Percentiles rank a stretch among this genome's conserved stretches.
Conservation (phyloP, 1,284 basidiomycete species). For the Trametes sp. region DNA sequence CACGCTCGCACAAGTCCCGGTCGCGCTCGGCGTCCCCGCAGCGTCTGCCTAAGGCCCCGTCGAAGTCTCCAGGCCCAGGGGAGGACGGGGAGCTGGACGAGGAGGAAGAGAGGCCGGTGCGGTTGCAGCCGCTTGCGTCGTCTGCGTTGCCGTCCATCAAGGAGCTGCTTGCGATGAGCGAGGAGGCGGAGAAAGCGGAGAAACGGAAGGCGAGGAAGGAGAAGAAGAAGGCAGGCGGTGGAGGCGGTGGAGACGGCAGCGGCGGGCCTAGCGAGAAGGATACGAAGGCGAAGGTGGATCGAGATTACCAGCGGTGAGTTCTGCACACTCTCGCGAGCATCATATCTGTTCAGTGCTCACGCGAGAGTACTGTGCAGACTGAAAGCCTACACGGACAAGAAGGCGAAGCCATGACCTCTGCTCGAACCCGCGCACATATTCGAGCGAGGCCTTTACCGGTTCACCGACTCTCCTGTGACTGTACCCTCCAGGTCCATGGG, state of each 20-base stretch:
- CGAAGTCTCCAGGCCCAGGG: conserved; percentile 25
- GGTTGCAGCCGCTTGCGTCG: conserved; percentile 74
- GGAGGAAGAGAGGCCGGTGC: conserved; percentile 50
- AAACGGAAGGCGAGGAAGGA: conserved; percentile 78
- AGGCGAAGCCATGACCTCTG: conserved; percentile 30
- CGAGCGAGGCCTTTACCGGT: no score
- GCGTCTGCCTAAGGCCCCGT: conserved; percentile 23
- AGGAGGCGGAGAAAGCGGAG: conserved; percentile 65
- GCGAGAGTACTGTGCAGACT: conserved; percentile 44
- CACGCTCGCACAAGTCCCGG: conserved; percentile 5
- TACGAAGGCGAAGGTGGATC: conserved; percentile 50
- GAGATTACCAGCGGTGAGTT: conserved; percentile 60
- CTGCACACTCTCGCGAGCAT: background rate
- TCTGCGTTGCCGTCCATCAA: conserved; percentile 83
- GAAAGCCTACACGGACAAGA: conserved; percentile 62
- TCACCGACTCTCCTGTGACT: no score
- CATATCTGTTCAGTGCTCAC: background rate
- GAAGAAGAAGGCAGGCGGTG: conserved; percentile 57
- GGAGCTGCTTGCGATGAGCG: conserved; percentile 80
- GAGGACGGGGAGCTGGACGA: conserved; percentile 42
- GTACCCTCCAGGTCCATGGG: no score
- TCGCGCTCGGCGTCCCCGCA: conserved; percentile 20
- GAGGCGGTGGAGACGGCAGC: conserved; percentile 16
- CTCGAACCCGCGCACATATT: no score
- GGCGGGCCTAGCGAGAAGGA: conserved; percentile 35